phyloP scores from a whole-genome alignment of 2,329 filamentous ascomycete genomes.

The Aureobasidium sp. region DNA sequence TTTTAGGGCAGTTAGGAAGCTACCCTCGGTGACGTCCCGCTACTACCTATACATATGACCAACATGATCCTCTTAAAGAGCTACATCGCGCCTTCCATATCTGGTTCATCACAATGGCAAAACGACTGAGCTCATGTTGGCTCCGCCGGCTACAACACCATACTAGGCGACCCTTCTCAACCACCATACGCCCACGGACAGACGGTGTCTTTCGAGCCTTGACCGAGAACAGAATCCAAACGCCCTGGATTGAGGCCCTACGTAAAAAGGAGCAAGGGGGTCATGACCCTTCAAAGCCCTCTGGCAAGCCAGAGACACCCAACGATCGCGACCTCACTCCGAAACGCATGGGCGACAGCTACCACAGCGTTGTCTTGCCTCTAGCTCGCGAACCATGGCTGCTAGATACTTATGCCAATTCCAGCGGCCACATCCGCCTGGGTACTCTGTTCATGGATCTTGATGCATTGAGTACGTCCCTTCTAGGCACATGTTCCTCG shows the following conservation, averaged over 20 bases:
- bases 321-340: constrained; percentile 53
- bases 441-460: constrained; percentile 74
- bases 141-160: constrained; percentile 2
- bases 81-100: background rate
- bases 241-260: constrained; percentile 63
- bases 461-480: constrained; percentile 50
- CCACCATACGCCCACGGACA: constrained; percentile 28
- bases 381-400: constrained; percentile 69
- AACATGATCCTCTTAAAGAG: background rate
- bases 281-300: constrained; percentile 26
- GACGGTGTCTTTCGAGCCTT: constrained; percentile 57
- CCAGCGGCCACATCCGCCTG: constrained; percentile 65
- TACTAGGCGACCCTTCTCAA: constrained; percentile 1
- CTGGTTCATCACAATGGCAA: background rate
- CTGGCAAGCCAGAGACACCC: constrained; percentile 30
- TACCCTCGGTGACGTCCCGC: background rate
- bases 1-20: background rate
- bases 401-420: constrained; percentile 70
- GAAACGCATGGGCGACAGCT: constrained; percentile 65
- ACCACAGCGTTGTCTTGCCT: constrained; percentile 61
- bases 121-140: background rate
- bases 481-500: too few relatives aligned
- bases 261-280: constrained; percentile 42
- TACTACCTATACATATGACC: background rate
- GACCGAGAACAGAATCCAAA: constrained; percentile 54